phyloP scores from a whole-genome alignment of 495 filamentous ascomycete genomes.

The Penicillium fimorum region DNA sequence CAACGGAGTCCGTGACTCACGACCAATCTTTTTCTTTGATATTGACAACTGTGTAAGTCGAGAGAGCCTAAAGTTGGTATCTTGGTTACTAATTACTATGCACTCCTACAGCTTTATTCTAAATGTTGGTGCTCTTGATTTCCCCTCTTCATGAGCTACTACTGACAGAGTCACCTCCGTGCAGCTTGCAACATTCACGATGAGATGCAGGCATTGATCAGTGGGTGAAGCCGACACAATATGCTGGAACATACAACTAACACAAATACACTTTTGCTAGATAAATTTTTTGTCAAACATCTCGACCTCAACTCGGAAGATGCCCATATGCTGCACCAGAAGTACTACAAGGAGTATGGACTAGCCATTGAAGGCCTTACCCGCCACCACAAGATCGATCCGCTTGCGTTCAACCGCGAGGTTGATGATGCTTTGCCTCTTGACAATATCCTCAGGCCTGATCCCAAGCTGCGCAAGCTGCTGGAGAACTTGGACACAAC shows the following conservation, averaged over 20 bases:
- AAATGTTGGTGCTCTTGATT: slow-evolving; percentile 35
- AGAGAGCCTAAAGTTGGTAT: neutral
- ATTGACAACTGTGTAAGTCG: slow-evolving; percentile 91
- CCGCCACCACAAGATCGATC: slow-evolving; percentile 91
- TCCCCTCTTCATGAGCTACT: neutral
- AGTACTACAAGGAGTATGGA: slow-evolving; percentile 94
- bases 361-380: slow-evolving; percentile 95
- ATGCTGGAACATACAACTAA: slow-evolving; percentile 4
- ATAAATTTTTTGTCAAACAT: slow-evolving; percentile 78
- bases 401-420: slow-evolving; percentile 88
- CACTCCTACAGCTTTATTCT: slow-evolving; percentile 49
- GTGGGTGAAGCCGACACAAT: slow-evolving; percentile 26
- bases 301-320: slow-evolving; percentile 70
- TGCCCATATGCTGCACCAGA: slow-evolving; percentile 75
- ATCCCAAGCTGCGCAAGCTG: slow-evolving; percentile 69
- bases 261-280: slow-evolving; percentile 27
- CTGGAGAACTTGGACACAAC: slow-evolving; percentile 72
- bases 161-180: slow-evolving; percentile 12
- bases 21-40: slow-evolving; percentile 81
- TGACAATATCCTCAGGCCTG: slow-evolving; percentile 74
- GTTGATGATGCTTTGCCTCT: slow-evolving; percentile 95
- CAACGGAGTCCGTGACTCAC: slow-evolving; percentile 31
- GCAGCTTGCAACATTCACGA: slow-evolving; percentile 68
- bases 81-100: slow-evolving; percentile 15
- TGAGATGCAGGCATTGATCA: slow-evolving; percentile 69